phyloP scores from a whole-genome alignment of 2,329 filamentous ascomycete species.

The Emericellopsis atlantica region DNA sequence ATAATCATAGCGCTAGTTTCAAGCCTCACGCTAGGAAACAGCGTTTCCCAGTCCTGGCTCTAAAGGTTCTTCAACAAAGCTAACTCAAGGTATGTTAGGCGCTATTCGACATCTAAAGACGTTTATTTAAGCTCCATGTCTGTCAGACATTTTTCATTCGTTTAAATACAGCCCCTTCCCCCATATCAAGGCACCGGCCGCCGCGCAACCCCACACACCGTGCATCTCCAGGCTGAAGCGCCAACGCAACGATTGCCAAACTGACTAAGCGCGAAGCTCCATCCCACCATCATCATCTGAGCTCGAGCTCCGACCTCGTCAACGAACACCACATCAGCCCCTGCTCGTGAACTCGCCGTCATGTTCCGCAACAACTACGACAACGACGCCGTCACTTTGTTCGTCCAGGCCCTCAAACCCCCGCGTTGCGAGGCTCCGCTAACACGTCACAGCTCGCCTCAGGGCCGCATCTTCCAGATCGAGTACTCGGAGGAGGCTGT shows the following conservation, averaged over 20 bases:
- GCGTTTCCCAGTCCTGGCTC: no score
- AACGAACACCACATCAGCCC: not conserved
- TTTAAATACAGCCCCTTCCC: no score
- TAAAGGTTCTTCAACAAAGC: no score
- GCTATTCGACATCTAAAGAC: no score
- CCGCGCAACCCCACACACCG: slow-evolving; percentile 6
- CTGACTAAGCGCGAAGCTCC: no score
- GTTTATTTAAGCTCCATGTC: no score
- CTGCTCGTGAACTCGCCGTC: slow-evolving; percentile 21
- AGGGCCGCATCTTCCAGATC: slow-evolving; percentile 98
- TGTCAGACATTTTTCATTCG: no score
- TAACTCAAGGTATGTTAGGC: no score
- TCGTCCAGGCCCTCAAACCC: slow-evolving; percentile 4
- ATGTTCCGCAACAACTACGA: slow-evolving; percentile 99
- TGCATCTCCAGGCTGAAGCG: not conserved
- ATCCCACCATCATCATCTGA: no score
- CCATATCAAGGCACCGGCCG: not conserved
- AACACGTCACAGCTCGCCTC: slow-evolving; percentile 62
- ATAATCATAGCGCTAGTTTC: no score
- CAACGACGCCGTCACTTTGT: slow-evolving; percentile 99
- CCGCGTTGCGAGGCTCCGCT: slow-evolving; percentile 8
- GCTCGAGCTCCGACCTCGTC: slow-evolving; percentile 3
- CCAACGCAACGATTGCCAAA: not conserved
- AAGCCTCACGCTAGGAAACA: no score
- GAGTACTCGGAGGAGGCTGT: slow-evolving; percentile 98